Base-by-base conservation (phyloP, 2,329 filamentous ascomycete species). In the Diaporthe destruens region DNA sequence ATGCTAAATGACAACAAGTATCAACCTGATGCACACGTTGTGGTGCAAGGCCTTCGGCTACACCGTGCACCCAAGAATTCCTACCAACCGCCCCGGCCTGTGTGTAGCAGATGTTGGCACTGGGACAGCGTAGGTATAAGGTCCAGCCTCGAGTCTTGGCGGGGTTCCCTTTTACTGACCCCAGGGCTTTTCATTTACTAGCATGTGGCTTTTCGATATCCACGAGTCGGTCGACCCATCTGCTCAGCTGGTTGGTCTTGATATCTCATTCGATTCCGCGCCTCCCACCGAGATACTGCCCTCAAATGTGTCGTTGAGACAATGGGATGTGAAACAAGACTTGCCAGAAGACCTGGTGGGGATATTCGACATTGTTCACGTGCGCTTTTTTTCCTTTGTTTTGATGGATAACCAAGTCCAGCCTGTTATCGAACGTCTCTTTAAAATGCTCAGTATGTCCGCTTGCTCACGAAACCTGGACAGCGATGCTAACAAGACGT, bases 21-120 rank as follows among this genome's bases (percentile, higher is more conserved):
- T 78, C 68, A 78, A 77, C 23, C 49, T 75, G 69, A 74, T 76
- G 74, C 75, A 78, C 39, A 54, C 65, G 47, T 34, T 75, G 0
- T 78, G 76, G 77, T 69, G 55, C 9, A 76, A 75, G 59, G 39
- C 51, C 23, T 77, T 76, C 23, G 77, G 76, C 8, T 78, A 77
- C 56, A 39, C 29, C 11, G 42, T 79, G 6, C 76, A 78, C 56
- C 78, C 78, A 2, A 74, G 71, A 1, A 78, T 80, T 20, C 71
- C 75, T 16, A 75, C 47, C 9, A 54, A 75, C 1, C 53, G 9
- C 1, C 25, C 71, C 8, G 56, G 72, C 34, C 42, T 78, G 6
- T 65, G 74, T 7, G 57, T 80, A 12, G 77, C 77, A 39, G 78
- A 79, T 57, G 72, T 79, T 23, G 78, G 77, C 29, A 77, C 76